Conservation (phyloP, 1,284 basidiomycete genomes). For the Sporisorium graminicola region DNA sequence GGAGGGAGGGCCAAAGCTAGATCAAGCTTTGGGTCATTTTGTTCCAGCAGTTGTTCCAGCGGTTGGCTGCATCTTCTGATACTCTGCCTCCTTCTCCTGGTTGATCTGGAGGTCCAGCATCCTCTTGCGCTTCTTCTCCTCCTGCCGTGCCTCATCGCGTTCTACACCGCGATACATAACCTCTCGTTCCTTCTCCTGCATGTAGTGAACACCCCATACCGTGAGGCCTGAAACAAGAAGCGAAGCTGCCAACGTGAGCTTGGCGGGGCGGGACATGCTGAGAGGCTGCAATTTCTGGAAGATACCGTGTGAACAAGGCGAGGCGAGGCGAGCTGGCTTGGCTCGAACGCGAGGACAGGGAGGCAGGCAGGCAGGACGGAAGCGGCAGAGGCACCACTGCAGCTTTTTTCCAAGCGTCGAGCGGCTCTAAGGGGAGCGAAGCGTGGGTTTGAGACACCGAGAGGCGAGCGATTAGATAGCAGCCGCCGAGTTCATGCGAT, state of each 20-base stretch:
- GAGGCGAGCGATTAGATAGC: background rate
- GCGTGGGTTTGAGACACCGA: background rate
- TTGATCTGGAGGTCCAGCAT: constrained; percentile 55
- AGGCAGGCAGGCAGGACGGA: background rate
- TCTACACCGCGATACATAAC: constrained; percentile 67
- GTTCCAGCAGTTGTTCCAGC: constrained; percentile 16
- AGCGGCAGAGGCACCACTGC: background rate
- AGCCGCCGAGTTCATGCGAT: background rate
- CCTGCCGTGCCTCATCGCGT: constrained; percentile 62
- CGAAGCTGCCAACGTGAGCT: constrained; percentile 80
- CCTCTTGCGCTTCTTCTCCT: constrained; percentile 60
- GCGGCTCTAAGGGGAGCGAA: constrained; percentile 1
- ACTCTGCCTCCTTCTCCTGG: constrained; percentile 56
- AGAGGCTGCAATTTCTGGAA: background rate
- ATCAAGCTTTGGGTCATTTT: no score
- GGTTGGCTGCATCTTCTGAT: constrained; percentile 62
- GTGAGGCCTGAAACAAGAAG: constrained; percentile 78
- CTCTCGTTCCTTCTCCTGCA: constrained; percentile 87
- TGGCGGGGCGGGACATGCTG: constrained; percentile 83
- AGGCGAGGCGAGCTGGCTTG: background rate
- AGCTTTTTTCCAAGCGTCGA: background rate
- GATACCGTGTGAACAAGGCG: background rate
- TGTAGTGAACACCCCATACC: constrained; percentile 90
- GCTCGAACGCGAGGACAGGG: background rate
- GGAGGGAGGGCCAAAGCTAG: no score